Percentiles rank a stretch among this genome's conserved stretches.
These are phyloP conservation scores for Penicillium riverlandense DNA, from an alignment of 495 filamentous ascomycete species.

Conservation along the genomic window DNA sequence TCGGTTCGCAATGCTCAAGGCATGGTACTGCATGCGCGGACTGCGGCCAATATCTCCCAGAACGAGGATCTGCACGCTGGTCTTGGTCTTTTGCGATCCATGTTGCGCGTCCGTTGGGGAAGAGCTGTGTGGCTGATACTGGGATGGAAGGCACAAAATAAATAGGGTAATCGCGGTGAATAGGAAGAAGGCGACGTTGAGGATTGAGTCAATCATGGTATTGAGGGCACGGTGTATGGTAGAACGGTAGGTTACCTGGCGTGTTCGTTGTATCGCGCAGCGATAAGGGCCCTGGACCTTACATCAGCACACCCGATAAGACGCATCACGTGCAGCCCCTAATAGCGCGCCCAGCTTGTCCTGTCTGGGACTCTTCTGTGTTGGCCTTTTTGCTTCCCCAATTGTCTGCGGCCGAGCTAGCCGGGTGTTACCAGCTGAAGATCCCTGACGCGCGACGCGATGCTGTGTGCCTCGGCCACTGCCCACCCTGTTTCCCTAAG, in stretches of 20 bases:
- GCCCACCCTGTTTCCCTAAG: not conserved
- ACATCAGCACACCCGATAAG: not conserved
- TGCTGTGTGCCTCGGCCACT: not conserved
- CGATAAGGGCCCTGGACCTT: not conserved
- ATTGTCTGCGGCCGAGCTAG: too few species aligned
- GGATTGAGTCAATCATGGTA: conserved; percentile 35
- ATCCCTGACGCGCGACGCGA: not conserved
- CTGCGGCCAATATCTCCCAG: conserved; percentile 96
- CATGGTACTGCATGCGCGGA: conserved; percentile 98
- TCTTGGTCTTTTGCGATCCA: conserved; percentile 12
- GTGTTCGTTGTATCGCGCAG: too few species aligned
- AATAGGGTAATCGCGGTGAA: conserved; percentile 44
- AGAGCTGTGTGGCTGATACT: conserved; percentile 28
- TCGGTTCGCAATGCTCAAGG: conserved; percentile 80
- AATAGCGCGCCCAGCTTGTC: not conserved
- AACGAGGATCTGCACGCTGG: conserved; percentile 75
- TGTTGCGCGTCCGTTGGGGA: conserved; percentile 1
- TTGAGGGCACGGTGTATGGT: not conserved
- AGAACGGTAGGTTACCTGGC: not conserved
- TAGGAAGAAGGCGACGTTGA: conserved; percentile 38
- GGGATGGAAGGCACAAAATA: conserved; percentile 44
- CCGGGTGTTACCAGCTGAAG: too few species aligned
- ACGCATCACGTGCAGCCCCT: not conserved
- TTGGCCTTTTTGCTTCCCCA: not conserved
- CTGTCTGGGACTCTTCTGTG: not conserved